Percentiles rank a stretch among this genome's conserved stretches.
Conservation (phyloP, 2,329 filamentous ascomycete genomes). For the Botrytis paeoniae region DNA sequence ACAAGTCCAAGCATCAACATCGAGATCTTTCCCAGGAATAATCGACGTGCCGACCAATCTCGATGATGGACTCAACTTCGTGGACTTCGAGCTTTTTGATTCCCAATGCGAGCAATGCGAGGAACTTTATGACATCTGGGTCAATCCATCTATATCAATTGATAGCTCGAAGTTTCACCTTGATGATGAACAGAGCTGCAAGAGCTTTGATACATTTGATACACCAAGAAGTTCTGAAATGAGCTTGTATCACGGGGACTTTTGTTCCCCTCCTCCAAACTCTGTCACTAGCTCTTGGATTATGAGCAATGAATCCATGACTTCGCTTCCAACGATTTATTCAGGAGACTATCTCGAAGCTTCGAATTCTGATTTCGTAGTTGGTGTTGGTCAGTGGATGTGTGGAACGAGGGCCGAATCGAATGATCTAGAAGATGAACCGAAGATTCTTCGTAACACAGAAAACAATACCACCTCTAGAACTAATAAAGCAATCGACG, state of each 20-base stretch:
- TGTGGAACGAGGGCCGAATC: background rate
- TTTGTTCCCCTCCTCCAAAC: background rate
- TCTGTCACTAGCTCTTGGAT: background rate
- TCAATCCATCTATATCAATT: background rate
- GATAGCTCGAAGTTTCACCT: background rate
- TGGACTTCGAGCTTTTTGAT: background rate
- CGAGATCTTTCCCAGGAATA: background rate
- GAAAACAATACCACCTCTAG: background rate
- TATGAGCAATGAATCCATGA: background rate
- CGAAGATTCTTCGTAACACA: background rate
- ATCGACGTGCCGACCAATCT: background rate
- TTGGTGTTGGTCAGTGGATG: background rate
- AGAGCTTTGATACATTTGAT: background rate
- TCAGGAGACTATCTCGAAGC: background rate
- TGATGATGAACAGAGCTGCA: background rate
- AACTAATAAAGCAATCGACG: background rate
- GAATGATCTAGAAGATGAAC: background rate
- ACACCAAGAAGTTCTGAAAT: constrained; percentile 2
- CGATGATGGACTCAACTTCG: background rate
- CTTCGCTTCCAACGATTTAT: background rate
- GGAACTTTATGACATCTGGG: background rate
- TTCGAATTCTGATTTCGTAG: background rate
- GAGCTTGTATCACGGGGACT: background rate
- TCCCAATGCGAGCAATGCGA: background rate
- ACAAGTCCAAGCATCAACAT: background rate